These are phyloP conservation scores for Lentinula lateritia DNA, from an alignment of 768 basidiomycete species.

Conservation along the genomic window DNA sequence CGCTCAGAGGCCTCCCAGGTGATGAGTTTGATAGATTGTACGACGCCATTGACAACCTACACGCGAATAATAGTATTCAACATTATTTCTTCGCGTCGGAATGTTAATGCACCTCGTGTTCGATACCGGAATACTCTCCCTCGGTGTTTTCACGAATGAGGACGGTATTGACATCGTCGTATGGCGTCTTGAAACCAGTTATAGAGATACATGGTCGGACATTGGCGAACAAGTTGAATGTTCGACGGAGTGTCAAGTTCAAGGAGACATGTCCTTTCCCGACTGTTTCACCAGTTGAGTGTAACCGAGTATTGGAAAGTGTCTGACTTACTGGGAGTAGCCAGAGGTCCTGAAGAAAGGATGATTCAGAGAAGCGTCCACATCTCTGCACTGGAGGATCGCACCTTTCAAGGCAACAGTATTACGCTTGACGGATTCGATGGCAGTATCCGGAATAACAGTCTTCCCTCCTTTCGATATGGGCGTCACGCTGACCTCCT, in stretches of 20 bases:
- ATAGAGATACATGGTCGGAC: conserved; percentile 96
- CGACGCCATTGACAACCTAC: conserved; percentile 95
- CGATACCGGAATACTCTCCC: conserved; percentile 99
- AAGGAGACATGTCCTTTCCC: conserved; percentile 99
- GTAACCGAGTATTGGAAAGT: neutral
- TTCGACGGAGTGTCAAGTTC: conserved; percentile 93
- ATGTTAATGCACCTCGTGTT: conserved; percentile 74
- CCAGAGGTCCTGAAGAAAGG: conserved; percentile 68
- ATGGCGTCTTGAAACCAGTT: conserved; percentile 95
- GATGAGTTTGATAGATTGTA: conserved; percentile 99
- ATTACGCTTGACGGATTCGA: conserved; percentile 90
- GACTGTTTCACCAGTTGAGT: conserved; percentile 42
- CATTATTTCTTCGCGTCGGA: neutral
- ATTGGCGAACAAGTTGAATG: conserved; percentile 98
- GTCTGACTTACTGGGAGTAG: conserved; percentile 81
- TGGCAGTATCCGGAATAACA: conserved; percentile 89
- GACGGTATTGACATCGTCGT: conserved; percentile 97
- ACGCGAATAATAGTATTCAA: neutral
- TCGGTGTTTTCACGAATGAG: conserved; percentile 99
- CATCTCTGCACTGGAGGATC: conserved; percentile 11
- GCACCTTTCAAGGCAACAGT: conserved; percentile 95
- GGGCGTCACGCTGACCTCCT: conserved; percentile 96
- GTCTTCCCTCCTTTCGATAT: conserved; percentile 94
- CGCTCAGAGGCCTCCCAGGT: conserved; percentile 99
- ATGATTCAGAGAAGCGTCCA: neutral